Percentiles rank a stretch among this genome's conserved stretches.
Evolutionary conservation across 495 filamentous ascomycete genomes (phyloP).

Genomic region (Terfezia boudieri): DNA sequence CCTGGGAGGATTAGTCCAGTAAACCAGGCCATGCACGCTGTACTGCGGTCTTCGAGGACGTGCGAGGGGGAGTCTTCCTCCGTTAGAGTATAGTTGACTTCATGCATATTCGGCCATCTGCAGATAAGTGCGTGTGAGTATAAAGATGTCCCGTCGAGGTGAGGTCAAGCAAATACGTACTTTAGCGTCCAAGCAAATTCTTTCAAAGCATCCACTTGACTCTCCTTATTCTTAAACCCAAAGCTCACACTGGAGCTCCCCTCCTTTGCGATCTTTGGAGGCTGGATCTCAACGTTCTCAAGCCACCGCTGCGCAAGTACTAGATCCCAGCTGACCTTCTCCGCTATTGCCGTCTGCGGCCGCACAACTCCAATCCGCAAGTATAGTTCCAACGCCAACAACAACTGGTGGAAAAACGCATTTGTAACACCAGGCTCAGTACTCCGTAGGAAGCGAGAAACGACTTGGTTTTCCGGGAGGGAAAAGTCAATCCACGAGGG

Average conservation of each 20-base stretch:
- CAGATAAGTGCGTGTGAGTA: not conserved
- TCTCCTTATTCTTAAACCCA: conserved; percentile 35
- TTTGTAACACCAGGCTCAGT: conserved; percentile 22
- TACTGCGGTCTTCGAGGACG: conserved; percentile 35
- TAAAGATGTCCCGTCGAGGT: not conserved
- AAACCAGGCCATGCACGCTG: conserved; percentile 50
- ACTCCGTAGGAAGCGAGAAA: conserved; percentile 39
- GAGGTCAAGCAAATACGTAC: conserved; percentile 7
- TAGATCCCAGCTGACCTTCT: conserved; percentile 44
- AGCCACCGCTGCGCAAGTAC: conserved; percentile 45
- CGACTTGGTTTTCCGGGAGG: conserved; percentile 36
- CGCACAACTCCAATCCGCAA: conserved; percentile 24
- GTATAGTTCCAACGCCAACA: conserved; percentile 45
- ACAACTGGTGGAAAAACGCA: conserved; percentile 49
- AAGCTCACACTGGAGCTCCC: conserved; percentile 23
- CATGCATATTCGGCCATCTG: conserved; percentile 42
- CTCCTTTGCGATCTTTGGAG: conserved; percentile 22
- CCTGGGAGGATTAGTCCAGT: conserved; percentile 46
- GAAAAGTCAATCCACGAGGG: conserved; percentile 49
- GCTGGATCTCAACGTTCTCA: conserved; percentile 38
- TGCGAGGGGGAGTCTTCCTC: conserved; percentile 30
- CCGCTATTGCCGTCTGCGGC: conserved; percentile 35
- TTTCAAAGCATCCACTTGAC: conserved; percentile 40
- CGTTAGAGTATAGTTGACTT: conserved; percentile 35
- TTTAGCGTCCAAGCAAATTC: conserved; percentile 46